Evolutionary conservation across 768 basidiomycete genomes (phyloP).

Genomic region (Psilocybe azurescens): DNA sequence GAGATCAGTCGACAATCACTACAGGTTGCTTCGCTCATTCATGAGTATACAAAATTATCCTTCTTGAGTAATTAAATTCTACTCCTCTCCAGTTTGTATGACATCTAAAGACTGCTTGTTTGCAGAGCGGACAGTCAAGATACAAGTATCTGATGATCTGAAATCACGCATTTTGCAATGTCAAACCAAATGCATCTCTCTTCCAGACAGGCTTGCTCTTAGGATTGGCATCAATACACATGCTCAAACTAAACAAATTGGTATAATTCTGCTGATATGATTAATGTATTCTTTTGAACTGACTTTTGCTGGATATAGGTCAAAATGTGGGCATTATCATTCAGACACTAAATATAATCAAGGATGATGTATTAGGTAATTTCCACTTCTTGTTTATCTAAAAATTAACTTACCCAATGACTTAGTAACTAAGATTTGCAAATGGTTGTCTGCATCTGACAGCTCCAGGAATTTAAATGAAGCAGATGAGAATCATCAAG

Average conservation of each 20-base stretch:
- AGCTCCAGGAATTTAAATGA: neutral
- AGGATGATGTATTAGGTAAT: neutral
- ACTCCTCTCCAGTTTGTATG: too few species aligned
- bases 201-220: too few species aligned
- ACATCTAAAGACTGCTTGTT: too few species aligned
- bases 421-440: neutral
- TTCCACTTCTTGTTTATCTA: neutral
- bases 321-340: too few species aligned
- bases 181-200: neutral
- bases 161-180: neutral
- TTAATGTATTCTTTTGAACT: too few species aligned
- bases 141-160: neutral
- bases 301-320: too few species aligned
- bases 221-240: neutral
- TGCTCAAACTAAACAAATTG: too few species aligned
- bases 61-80: too few species aligned
- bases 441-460: neutral
- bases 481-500: neutral
- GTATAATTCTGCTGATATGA: too few species aligned
- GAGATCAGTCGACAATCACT: conserved; percentile 13
- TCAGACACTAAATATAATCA: too few species aligned
- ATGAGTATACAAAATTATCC: conserved; percentile 5
- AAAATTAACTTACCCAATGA: neutral
- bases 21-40: conserved; percentile 5
- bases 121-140: neutral